phyloP scores from a whole-genome alignment of 2,329 filamentous ascomycete genomes.

The Fusarium cyanostomum region DNA sequence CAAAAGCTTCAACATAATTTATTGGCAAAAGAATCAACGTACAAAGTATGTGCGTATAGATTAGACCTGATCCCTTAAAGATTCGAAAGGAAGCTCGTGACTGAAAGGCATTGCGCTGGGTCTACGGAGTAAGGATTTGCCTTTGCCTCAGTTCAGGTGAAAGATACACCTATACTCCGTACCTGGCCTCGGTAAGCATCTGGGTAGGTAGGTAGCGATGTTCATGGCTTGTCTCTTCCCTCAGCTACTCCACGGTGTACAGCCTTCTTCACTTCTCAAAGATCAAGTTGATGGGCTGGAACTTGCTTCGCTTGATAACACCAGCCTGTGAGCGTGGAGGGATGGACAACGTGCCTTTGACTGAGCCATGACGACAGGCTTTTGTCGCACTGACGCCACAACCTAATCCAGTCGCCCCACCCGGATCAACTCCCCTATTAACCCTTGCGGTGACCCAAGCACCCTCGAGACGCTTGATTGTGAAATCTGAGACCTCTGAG shows the following conservation, averaged over 20 bases:
- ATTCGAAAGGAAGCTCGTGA: background rate
- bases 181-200: too few species aligned
- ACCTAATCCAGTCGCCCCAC: constrained; percentile 17
- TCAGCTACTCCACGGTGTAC: background rate
- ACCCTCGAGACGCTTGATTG: constrained; percentile 21
- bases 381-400: constrained; percentile 25
- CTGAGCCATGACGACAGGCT: constrained; percentile 30
- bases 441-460: constrained; percentile 18
- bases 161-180: too few species aligned
- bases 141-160: too few species aligned
- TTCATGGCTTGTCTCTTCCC: constrained; percentile 13
- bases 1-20: too few species aligned
- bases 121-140: too few species aligned
- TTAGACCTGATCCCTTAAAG: too few species aligned
- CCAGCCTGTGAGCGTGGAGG: constrained; percentile 31
- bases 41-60: too few species aligned
- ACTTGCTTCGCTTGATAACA: constrained; percentile 6
- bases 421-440: constrained; percentile 8
- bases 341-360: constrained; percentile 31
- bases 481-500: constrained; percentile 1
- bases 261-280: constrained; percentile 14
- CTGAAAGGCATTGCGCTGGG: background rate
- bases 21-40: too few species aligned
- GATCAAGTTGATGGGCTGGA: constrained; percentile 10
- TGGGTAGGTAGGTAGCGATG: too few species aligned